Conservation (phyloP, 2,329 filamentous ascomycete genomes). For the Hymenoscyphus fraxineus region DNA sequence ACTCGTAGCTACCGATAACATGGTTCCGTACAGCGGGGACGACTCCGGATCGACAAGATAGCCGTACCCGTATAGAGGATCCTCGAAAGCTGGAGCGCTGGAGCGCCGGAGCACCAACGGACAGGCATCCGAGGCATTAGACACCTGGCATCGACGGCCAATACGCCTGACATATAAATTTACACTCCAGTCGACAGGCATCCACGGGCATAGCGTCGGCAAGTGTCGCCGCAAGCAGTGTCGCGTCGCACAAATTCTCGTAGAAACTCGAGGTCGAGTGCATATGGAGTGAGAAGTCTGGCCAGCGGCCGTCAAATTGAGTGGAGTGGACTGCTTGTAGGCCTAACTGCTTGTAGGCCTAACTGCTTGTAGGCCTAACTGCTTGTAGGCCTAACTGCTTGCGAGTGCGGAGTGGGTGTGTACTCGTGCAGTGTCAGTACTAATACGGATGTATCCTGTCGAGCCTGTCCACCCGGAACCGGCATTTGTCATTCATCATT, state of each 20-base stretch:
- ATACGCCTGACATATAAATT: no score
- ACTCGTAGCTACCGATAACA: background rate
- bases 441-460: background rate
- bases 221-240: background rate
- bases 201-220: background rate
- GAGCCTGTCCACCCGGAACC: background rate
- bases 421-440: no score
- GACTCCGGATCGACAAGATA: background rate
- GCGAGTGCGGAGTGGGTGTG: no score
- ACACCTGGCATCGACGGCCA: no score
- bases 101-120: background rate
- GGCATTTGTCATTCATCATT: background rate
- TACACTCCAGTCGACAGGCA: no score
- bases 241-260: background rate
- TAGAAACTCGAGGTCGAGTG: no score
- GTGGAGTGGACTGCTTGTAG: no score
- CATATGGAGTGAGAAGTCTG: no score
- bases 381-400: no score
- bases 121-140: no score
- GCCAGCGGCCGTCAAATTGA: background rate
- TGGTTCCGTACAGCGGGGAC: background rate
- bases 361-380: no score
- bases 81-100: background rate
- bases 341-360: no score
- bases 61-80: background rate